A percentile compares a stretch with the other conserved stretches of the same genome.
Evolutionary conservation across 2,329 filamentous ascomycete species (phyloP).

Genomic region (Fusarium cicatricum): DNA sequence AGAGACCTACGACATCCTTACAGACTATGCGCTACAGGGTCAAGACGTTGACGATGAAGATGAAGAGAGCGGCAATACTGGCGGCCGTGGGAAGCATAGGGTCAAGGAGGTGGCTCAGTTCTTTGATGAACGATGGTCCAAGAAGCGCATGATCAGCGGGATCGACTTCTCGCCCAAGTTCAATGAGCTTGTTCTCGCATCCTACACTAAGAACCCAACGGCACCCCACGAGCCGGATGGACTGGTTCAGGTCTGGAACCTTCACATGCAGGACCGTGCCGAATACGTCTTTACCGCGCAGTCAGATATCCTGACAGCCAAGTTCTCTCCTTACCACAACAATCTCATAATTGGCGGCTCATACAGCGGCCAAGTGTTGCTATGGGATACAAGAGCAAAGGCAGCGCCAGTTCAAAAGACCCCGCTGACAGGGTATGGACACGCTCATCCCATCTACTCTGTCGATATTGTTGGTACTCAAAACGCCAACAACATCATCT

Average conservation of each 20-base stretch:
- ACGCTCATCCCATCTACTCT: slow-evolving; percentile 96
- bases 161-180: slow-evolving; percentile 97
- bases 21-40: slow-evolving; percentile 88
- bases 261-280: slow-evolving; percentile 90
- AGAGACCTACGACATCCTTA: slow-evolving; percentile 89
- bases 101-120: slow-evolving; percentile 92
- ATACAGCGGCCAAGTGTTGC: slow-evolving; percentile 93
- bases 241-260: slow-evolving; percentile 95
- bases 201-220: slow-evolving; percentile 97
- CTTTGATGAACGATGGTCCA: slow-evolving; percentile 94
- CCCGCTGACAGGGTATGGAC: slow-evolving; percentile 90
- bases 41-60: slow-evolving; percentile 82
- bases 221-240: slow-evolving; percentile 94
- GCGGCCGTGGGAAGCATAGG: slow-evolving; percentile 75
- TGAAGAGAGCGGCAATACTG: slow-evolving; percentile 74
- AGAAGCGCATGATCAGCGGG: slow-evolving; percentile 96
- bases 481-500: slow-evolving; percentile 98
- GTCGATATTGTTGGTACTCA: slow-evolving; percentile 97
- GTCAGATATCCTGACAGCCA: slow-evolving; percentile 92
- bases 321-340: slow-evolving; percentile 98
- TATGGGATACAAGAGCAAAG: slow-evolving; percentile 95
- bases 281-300: slow-evolving; percentile 98
- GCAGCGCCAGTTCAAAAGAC: slow-evolving; percentile 95
- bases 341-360: slow-evolving; percentile 96
- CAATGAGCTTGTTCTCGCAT: slow-evolving; percentile 88